Conservation (phyloP, 352 stramenopile species). For the Phytophthora pistaciae region DNA sequence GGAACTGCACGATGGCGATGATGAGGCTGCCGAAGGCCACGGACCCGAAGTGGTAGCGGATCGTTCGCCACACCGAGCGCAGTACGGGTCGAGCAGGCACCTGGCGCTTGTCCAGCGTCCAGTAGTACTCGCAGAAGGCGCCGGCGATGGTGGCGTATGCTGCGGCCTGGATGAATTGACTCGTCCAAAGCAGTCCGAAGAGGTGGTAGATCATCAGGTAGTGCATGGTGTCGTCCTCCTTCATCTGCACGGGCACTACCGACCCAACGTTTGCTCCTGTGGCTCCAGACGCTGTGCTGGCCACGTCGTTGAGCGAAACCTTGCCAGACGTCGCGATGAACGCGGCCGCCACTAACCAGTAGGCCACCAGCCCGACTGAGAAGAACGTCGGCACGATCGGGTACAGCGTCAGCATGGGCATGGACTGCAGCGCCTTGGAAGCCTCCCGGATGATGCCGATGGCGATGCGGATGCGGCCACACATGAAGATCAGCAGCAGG, state of each 20-base stretch:
- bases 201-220: conserved; percentile 88
- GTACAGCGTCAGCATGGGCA: conserved; percentile 84
- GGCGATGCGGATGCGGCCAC: conserved; percentile 83
- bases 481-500: conserved; percentile 83
- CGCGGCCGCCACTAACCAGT: conserved; percentile 81
- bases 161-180: conserved; percentile 85
- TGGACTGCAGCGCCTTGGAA: conserved; percentile 78
- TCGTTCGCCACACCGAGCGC: conserved; percentile 66
- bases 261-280: conserved; percentile 33
- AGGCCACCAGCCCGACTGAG: conserved; percentile 67
- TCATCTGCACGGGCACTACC: conserved; percentile 42
- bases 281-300: conserved; percentile 29
- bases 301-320: conserved; percentile 60
- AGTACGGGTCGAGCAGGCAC: conserved; percentile 57
- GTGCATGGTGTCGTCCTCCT: conserved; percentile 75
- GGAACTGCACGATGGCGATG: conserved; percentile 87
- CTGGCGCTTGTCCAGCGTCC: conserved; percentile 82
- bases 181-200: conserved; percentile 88
- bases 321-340: conserved; percentile 82
- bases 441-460: conserved; percentile 90
- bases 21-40: conserved; percentile 90
- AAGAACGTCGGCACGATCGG: conserved; percentile 80
- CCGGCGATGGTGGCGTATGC: conserved; percentile 82
- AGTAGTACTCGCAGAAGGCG: conserved; percentile 90
- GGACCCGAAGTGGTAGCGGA: conserved; percentile 86